Evolutionary conservation across 2,329 filamentous ascomycete genomes (phyloP).

Genomic region (Diaporthe velutina): DNA sequence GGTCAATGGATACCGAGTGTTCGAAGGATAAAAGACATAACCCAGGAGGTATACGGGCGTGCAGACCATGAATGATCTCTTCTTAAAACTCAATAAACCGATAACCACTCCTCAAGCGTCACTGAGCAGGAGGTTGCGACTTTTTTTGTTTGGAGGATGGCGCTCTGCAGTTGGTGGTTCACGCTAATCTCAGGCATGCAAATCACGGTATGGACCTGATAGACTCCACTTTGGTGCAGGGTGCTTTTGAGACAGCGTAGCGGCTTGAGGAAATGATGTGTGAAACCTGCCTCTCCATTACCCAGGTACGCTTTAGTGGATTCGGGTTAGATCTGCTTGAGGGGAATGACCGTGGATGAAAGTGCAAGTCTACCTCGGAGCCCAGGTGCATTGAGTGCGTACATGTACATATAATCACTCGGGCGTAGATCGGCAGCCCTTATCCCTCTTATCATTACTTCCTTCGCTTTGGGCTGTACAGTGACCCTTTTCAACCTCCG

Average conservation of each 20-base stretch:
- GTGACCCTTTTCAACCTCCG: neutral
- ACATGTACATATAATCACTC: too few relatives aligned
- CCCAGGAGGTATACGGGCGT: neutral
- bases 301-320: too few relatives aligned
- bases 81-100: neutral
- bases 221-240: too few relatives aligned
- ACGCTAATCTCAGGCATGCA: neutral
- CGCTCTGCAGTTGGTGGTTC: neutral
- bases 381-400: too few relatives aligned
- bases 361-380: too few relatives aligned
- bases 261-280: too few relatives aligned
- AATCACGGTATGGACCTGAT: too few relatives aligned
- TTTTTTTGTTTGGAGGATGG: neutral
- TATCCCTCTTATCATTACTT: neutral
- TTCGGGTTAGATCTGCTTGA: too few relatives aligned
- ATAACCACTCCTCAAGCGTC: neutral
- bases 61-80: neutral
- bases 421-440: neutral
- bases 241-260: too few relatives aligned
- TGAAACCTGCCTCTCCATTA: too few relatives aligned
- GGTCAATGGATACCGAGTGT: neutral
- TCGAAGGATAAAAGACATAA: neutral
- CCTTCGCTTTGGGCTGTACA: neutral
- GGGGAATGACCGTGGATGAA: too few relatives aligned
- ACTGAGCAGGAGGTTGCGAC: neutral